A percentile compares a stretch with the other conserved stretches of the same genome.
phyloP scores from a whole-genome alignment of 1,284 basidiomycete species.

The Gymnopus androsaceus region DNA sequence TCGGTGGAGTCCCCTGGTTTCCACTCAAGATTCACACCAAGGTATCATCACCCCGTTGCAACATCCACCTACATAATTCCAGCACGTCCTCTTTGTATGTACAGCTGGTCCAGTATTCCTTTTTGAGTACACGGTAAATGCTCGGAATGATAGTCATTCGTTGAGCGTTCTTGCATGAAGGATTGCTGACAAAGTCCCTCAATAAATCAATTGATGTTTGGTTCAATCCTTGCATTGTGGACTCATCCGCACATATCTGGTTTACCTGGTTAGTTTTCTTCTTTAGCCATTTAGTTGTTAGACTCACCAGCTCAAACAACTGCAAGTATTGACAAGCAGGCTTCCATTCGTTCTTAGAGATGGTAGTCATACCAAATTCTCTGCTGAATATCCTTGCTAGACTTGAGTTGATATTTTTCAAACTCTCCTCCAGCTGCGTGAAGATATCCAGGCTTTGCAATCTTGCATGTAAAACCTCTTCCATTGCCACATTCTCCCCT shows the following conservation, averaged over 20 bases:
- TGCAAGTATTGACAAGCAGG: background rate
- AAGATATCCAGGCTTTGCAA: too few relatives aligned
- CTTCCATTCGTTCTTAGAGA: too few relatives aligned
- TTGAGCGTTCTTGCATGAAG: constrained; percentile 10
- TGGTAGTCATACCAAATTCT: too few relatives aligned
- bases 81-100: background rate
- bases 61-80: constrained; percentile 3
- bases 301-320: background rate
- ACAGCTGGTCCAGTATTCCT: constrained; percentile 8
- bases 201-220: constrained; percentile 15
- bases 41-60: background rate
- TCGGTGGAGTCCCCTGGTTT: background rate
- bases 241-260: constrained; percentile 26
- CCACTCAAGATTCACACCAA: background rate
- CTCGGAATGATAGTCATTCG: constrained; percentile 11
- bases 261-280: background rate
- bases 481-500: too few relatives aligned
- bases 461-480: too few relatives aligned
- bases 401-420: too few relatives aligned
- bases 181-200: constrained; percentile 13
- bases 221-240: constrained; percentile 23
- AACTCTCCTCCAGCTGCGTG: too few relatives aligned
- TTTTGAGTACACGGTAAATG: constrained; percentile 1
- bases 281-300: background rate
- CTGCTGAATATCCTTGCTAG: too few relatives aligned